These are phyloP conservation scores for Eugenia klotzschiana DNA, from an alignment of 441 rosid species.

Conservation along the genomic window DNA sequence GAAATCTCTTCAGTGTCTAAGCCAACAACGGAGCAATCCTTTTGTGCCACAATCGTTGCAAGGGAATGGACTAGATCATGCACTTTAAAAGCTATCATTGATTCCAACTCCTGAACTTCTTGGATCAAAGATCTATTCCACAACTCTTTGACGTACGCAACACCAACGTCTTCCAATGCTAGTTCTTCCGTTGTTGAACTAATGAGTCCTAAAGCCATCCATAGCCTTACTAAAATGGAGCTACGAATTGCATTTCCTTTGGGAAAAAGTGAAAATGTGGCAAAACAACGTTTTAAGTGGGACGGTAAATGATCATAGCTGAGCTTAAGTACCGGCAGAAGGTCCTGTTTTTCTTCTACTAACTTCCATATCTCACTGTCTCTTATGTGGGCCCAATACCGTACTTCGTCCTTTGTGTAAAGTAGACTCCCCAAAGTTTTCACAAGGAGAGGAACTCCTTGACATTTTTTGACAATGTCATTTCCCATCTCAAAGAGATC, in stretches of 20 bases:
- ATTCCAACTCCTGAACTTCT: accelerated
- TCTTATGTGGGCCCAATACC: too few species aligned
- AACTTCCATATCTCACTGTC: too few species aligned
- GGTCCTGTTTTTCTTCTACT: too few species aligned
- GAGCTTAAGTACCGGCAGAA: too few species aligned
- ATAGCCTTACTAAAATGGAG: accelerated
- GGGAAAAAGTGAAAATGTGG: too few species aligned
- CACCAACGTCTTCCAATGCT: neutral
- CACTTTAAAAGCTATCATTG: accelerated
- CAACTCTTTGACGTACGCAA: neutral
- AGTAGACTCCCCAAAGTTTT: too few species aligned
- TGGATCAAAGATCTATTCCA: neutral
- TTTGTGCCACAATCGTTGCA: neutral
- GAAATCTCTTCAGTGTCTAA: neutral
- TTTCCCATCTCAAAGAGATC: too few species aligned
- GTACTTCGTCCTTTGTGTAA: too few species aligned
- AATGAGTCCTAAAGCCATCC: neutral
- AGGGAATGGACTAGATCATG: neutral
- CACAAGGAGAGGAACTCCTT: too few species aligned
- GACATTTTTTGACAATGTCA: too few species aligned
- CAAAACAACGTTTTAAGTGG: too few species aligned
- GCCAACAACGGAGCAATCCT: neutral
- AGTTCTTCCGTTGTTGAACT: neutral
- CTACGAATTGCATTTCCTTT: accelerated
- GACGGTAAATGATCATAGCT: too few species aligned